A percentile compares a stretch with the other conserved stretches of the same genome.
Conservation (phyloP, 108 stramenopile species). For the Skeletonema marinoi region DNA sequence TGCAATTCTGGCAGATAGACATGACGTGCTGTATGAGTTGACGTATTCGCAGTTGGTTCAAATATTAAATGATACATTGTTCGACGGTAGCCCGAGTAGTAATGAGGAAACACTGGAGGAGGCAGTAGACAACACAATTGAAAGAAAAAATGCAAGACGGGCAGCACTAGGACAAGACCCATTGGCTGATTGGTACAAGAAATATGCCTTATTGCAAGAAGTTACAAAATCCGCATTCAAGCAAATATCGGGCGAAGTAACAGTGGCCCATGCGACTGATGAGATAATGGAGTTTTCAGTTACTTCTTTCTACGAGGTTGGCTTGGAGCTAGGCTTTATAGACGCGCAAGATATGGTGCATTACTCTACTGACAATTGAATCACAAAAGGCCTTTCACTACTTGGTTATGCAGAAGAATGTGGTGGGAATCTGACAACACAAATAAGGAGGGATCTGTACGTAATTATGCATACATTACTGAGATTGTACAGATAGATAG, state of each 20-base stretch:
- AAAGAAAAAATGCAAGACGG: constrained; percentile 30
- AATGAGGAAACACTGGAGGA: background rate
- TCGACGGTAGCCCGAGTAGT: background rate
- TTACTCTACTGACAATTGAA: constrained; percentile 9
- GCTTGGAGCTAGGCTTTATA: constrained; percentile 49
- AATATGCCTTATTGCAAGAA: constrained; percentile 54
- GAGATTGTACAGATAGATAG: too few relatives aligned
- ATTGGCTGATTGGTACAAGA: constrained; percentile 28
- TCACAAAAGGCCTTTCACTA: too few relatives aligned
- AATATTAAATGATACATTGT: constrained; percentile 10
- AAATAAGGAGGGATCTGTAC: too few relatives aligned
- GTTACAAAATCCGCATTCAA: constrained; percentile 56
- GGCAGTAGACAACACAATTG: constrained; percentile 35
- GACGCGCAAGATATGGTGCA: constrained; percentile 32
- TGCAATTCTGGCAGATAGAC: constrained; percentile 29
- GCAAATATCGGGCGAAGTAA: constrained; percentile 34
- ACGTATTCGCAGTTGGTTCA: constrained; percentile 34
- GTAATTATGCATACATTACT: too few relatives aligned
- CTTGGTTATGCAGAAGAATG: too few relatives aligned
- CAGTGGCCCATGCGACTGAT: constrained; percentile 43
- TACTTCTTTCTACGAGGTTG: constrained; percentile 56
- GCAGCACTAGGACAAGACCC: constrained; percentile 8
- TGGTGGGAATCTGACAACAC: too few relatives aligned
- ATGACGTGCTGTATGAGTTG: constrained; percentile 35
- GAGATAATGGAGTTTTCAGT: constrained; percentile 48